Conservation (phyloP, 345 rosid genomes). For the Trapa incisa region DNA sequence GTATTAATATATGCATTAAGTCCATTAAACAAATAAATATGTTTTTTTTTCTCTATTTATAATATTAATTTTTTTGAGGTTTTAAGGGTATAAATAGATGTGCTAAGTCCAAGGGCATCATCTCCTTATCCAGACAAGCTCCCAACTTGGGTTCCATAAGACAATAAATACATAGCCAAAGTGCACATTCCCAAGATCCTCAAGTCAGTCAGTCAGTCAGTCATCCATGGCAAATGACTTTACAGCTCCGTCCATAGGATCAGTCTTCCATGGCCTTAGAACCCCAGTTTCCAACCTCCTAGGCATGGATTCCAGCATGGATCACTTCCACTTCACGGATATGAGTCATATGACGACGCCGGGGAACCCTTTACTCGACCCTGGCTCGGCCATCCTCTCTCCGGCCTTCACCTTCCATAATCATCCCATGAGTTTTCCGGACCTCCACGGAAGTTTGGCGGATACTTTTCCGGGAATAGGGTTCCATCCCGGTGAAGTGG, state of each 20-base stretch:
- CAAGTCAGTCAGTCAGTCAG: not conserved
- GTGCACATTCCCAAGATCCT: slow-evolving; percentile 1
- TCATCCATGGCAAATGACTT: slow-evolving; percentile 7
- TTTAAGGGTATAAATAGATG: not conserved
- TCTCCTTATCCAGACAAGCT: slow-evolving; percentile 2
- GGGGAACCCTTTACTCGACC: not conserved
- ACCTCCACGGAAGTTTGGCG: slow-evolving; percentile 3
- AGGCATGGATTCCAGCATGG: slow-evolving; percentile 6
- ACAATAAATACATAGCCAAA: not conserved
- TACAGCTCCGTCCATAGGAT: not conserved
- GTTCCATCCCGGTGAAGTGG: slow-evolving; percentile 2
- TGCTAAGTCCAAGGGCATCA: not conserved
- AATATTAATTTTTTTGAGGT: not conserved
- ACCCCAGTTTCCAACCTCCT: slow-evolving; percentile 1
- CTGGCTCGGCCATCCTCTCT: not conserved
- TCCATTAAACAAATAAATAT: too few relatives aligned
- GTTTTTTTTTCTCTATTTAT: too few relatives aligned
- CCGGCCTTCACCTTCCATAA: not conserved
- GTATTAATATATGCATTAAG: too few relatives aligned
- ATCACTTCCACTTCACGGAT: slow-evolving; percentile 1
- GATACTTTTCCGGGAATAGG: slow-evolving; percentile 5
- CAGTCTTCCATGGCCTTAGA: slow-evolving; percentile 9
- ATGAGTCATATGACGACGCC: not conserved
- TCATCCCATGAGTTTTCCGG: slow-evolving; percentile 5
- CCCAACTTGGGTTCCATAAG: not conserved